Evolutionary conservation across 108 stramenopile genomes (phyloP).

Genomic region (Epipyxis sp.): DNA sequence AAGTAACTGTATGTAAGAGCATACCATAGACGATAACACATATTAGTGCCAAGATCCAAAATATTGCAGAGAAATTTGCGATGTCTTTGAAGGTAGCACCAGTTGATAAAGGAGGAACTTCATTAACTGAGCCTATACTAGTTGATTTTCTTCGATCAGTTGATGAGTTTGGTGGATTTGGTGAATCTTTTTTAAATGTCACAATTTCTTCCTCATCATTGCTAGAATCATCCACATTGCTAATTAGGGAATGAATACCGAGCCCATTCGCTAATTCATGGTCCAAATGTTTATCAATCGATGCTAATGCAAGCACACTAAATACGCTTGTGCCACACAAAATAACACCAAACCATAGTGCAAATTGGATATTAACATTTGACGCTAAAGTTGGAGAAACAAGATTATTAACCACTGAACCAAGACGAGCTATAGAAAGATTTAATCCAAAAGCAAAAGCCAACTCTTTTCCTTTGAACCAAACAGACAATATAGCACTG

Average conservation of each 20-base stretch:
- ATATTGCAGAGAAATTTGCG: conserved; percentile 43
- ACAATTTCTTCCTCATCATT: too few species aligned
- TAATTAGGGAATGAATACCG: neutral
- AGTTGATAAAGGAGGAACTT: too few species aligned
- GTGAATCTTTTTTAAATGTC: too few species aligned
- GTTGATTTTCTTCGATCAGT: neutral
- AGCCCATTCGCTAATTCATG: neutral
- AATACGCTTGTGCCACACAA: neutral
- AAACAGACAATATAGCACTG: conserved; percentile 29
- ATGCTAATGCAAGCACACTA: neutral
- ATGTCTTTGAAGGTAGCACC: conserved; percentile 40
- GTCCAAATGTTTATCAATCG: neutral
- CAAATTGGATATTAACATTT: neutral
- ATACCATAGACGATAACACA: conserved; percentile 63
- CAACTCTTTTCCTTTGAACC: conserved; percentile 38
- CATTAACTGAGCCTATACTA: too few species aligned
- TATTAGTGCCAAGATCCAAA: conserved; percentile 60
- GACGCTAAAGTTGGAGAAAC: conserved; percentile 23
- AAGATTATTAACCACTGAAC: conserved; percentile 35
- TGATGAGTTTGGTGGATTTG: too few species aligned
- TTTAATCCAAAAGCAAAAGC: conserved; percentile 40
- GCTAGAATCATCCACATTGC: neutral
- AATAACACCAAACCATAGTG: conserved; percentile 30
- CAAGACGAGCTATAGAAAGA: conserved; percentile 31
- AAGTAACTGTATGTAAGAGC: neutral